phyloP scores from a whole-genome alignment of 1,284 basidiomycete genomes.

The Termitomyces sp. region DNA sequence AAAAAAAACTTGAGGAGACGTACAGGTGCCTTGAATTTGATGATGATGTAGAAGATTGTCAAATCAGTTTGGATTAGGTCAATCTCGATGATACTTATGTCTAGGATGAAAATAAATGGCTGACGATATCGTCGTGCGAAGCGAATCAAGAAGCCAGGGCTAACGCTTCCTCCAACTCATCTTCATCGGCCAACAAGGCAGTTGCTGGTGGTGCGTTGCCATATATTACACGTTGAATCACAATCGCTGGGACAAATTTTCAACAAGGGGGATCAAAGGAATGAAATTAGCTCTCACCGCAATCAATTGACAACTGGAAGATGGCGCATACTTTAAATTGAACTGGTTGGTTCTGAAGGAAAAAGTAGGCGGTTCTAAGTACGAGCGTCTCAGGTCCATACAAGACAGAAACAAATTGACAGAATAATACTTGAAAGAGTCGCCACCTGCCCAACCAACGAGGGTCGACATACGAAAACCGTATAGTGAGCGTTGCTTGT shows the following conservation, averaged over 20 bases:
- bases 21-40: too few species aligned
- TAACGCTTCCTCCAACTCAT: constrained; percentile 66
- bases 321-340: constrained; percentile 79
- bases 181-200: constrained; percentile 47
- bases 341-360: constrained; percentile 61
- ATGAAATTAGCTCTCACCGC: constrained; percentile 44
- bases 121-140: too few species aligned
- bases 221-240: constrained; percentile 66
- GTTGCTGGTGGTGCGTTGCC: constrained; percentile 55
- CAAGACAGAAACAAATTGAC: constrained; percentile 11
- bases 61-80: not conserved
- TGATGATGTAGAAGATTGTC: too few species aligned
- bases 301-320: constrained; percentile 75
- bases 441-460: constrained; percentile 77
- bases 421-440: constrained; percentile 68
- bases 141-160: constrained; percentile 16
- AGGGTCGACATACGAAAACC: constrained; percentile 81
- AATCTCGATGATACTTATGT: not conserved
- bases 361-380: constrained; percentile 82
- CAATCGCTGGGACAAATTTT: constrained; percentile 48
- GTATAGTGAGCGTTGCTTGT: constrained; percentile 71
- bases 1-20: too few species aligned
- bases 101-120: not conserved
- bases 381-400: constrained; percentile 5
- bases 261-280: constrained; percentile 7